phyloP scores from a whole-genome alignment of 345 rosid genomes.

The Laguncularia racemosa region DNA sequence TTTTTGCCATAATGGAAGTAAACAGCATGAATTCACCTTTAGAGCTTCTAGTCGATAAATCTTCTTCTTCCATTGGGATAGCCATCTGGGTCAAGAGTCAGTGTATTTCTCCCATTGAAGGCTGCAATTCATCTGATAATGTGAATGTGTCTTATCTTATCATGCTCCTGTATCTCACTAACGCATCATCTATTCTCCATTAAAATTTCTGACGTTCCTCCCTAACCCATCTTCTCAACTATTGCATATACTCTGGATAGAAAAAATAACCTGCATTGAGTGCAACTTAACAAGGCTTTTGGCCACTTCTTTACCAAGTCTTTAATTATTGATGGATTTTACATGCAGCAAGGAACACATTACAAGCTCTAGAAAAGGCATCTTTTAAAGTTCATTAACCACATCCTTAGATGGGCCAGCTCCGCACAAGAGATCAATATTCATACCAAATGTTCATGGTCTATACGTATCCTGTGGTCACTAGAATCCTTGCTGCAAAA shows the following conservation, averaged over 20 bases:
- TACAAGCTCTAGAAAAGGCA: conserved; percentile 34
- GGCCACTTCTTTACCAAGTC: conserved; percentile 49
- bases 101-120: conserved; percentile 37
- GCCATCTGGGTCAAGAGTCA: conserved; percentile 33
- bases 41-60: conserved; percentile 13
- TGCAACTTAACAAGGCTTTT: conserved; percentile 41
- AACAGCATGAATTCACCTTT: background rate
- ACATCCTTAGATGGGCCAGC: conserved; percentile 48
- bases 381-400: conserved; percentile 26
- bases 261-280: conserved; percentile 53
- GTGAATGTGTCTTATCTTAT: too few species aligned
- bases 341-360: conserved; percentile 44
- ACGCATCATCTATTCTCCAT: conserved; percentile 34
- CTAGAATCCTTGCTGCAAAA: conserved; percentile 47
- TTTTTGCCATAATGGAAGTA: too few species aligned
- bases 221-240: conserved; percentile 57
- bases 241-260: conserved; percentile 41
- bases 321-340: conserved; percentile 40
- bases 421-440: conserved; percentile 65
- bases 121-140: conserved; percentile 37
- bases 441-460: conserved; percentile 59
- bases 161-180: too few species aligned
- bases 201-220: conserved; percentile 43
- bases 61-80: conserved; percentile 35
- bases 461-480: conserved; percentile 37